A percentile compares a stretch with the other conserved stretches of the same genome.
Evolutionary conservation across 345 rosid genomes (phyloP).

Genomic region (Pugionium dolabratum): DNA sequence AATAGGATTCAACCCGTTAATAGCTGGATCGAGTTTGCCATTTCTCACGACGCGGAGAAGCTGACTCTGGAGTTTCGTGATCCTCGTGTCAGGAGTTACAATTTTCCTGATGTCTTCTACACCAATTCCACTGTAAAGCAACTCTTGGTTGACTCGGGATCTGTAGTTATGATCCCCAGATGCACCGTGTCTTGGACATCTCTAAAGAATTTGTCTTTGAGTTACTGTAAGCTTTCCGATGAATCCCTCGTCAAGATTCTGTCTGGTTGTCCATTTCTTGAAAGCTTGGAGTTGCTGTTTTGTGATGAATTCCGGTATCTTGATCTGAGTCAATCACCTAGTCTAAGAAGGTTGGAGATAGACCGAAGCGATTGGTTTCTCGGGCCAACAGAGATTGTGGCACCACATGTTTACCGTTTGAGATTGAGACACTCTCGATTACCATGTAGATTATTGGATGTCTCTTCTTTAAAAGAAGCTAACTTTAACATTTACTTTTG

Average conservation of each 20-base stretch:
- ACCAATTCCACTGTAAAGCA: slow-evolving; percentile 22
- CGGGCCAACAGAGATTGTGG: slow-evolving; percentile 29
- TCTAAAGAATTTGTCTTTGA: slow-evolving; percentile 32
- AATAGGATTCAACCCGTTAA: slow-evolving; percentile 20
- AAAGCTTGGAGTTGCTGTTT: slow-evolving; percentile 34
- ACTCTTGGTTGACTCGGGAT: slow-evolving; percentile 29
- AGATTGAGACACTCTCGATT: slow-evolving; percentile 29
- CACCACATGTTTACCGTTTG: slow-evolving; percentile 30
- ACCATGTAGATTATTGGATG: slow-evolving; percentile 30
- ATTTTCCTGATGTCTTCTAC: slow-evolving; percentile 32
- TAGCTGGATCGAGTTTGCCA: slow-evolving; percentile 36
- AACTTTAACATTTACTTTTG: slow-evolving; percentile 35
- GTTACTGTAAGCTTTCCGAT: slow-evolving; percentile 31
- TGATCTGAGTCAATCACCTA: slow-evolving; percentile 31
- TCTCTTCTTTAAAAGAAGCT: slow-evolving; percentile 27
- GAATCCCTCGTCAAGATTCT: slow-evolving; percentile 27
- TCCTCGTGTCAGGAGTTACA: slow-evolving; percentile 26
- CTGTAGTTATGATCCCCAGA: slow-evolving; percentile 17
- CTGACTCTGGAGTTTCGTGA: slow-evolving; percentile 31
- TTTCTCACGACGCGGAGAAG: slow-evolving; percentile 16
- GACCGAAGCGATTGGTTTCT: slow-evolving; percentile 37
- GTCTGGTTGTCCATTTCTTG: slow-evolving; percentile 22
- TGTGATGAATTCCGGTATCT: slow-evolving; percentile 27
- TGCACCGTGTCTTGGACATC: slow-evolving; percentile 28
- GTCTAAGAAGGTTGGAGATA: slow-evolving; percentile 24